Percentiles rank a stretch among this genome's conserved stretches.
phyloP scores from a whole-genome alignment of 345 rosid genomes.

The Corchorus capsularis region DNA sequence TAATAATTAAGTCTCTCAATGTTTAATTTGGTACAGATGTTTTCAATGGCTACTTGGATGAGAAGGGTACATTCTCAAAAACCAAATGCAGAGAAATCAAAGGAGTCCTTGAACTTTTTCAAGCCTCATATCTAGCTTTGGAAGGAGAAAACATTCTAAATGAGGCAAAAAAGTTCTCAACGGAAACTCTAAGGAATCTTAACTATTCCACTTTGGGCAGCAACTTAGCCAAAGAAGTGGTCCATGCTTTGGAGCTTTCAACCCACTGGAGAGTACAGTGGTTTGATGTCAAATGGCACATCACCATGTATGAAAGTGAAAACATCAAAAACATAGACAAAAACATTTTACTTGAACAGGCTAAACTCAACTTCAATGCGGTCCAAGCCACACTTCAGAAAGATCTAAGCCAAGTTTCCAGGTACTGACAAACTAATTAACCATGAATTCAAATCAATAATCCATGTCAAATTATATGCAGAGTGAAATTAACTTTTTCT shows the following conservation, averaged over 20 bases:
- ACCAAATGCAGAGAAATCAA: constrained; percentile 25
- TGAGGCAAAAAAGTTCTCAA: constrained; percentile 31
- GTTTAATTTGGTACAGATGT: constrained; percentile 28
- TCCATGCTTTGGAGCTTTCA: constrained; percentile 44
- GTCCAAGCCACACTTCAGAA: constrained; percentile 50
- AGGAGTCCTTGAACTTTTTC: constrained; percentile 43
- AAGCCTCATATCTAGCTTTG: constrained; percentile 45
- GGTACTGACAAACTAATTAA: constrained; percentile 34
- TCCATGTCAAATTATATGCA: constrained; percentile 10
- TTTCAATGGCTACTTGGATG: constrained; percentile 33
- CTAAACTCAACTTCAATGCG: constrained; percentile 49
- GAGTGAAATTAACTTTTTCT: not conserved
- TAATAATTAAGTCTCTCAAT: not conserved
- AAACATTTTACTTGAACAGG: constrained; percentile 26
- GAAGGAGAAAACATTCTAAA: constrained; percentile 39
- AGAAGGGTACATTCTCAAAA: constrained; percentile 18
- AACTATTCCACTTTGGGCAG: not conserved
- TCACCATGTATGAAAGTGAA: constrained; percentile 22
- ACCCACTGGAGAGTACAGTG: constrained; percentile 47
- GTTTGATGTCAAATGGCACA: constrained; percentile 54
- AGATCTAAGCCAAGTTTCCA: constrained; percentile 43
- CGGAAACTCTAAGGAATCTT: constrained; percentile 9
- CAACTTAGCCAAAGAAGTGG: constrained; percentile 13
- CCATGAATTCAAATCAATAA: too few relatives aligned
- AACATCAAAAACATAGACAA: constrained; percentile 1